Evolutionary conservation across 176 grass and related monocot genomes (phyloP), one percentile per base, ranked within the genome.

Genomic region (Triticum turgidum): DNA sequence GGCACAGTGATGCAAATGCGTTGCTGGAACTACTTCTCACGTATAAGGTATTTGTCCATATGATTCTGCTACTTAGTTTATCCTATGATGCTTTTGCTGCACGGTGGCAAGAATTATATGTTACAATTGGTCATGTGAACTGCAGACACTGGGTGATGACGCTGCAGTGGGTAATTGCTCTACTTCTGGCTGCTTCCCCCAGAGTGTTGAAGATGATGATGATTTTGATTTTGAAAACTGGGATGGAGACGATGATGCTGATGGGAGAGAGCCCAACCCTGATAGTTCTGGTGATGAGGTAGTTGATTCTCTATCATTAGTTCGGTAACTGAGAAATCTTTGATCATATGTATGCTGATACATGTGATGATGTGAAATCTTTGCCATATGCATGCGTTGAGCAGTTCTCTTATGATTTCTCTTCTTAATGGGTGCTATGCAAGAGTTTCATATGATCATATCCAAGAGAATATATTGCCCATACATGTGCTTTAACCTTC

Each of bases 371-470:
- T n/a, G 9, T 5, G 68, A 71, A 71, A 71, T 71, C 34, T 71
- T 71, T 22, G 68, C 35, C 38, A 44, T 42, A 73, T 73, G 69
- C 38, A 73, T 73, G 22, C 10, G 21, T 44, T 44, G 38, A 44
- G 69, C 21, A 73, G 18, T 7, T 59, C 56, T 59, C 7, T 59
- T 59, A 21, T 59, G 2, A 21, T 59, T 21, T 59, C 7, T 9
- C 56, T 59, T 59, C 56, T 59, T 59, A 59, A 59, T 9, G 56
- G 54, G 56, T 21, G 56, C 18, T 20, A 59, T 59, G 56, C 95
- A 76, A 95, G 95, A 92, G 95, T 94, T 87, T 93, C 93, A 95
- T 98, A 85, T 93, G 95, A 78, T 98, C 93, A 65, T 93, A 98
- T 73, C 93, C 95, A 68, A 98, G 86, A n/a, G 93, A 95, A 74